Evolutionary conservation across 257 asterid species (phyloP).

Genomic region (Gentiana dahurica): DNA sequence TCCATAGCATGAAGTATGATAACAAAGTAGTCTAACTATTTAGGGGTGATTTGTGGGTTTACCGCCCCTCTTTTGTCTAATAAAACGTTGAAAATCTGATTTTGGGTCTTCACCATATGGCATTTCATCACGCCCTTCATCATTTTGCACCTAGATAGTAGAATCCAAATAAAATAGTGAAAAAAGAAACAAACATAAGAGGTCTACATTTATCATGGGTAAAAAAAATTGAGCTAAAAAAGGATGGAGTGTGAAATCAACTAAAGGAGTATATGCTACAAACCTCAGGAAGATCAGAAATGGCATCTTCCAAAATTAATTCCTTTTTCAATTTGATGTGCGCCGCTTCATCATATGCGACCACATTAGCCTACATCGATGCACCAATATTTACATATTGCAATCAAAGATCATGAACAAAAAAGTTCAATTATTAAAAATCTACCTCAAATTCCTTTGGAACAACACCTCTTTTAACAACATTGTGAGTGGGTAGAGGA

Average conservation of each 20-base stretch:
- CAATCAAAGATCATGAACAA: neutral
- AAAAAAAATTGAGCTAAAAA: too few species aligned
- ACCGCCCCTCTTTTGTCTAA: constrained; percentile 53
- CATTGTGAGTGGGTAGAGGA: constrained; percentile 77
- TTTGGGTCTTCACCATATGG: constrained; percentile 30
- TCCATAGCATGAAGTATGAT: too few species aligned
- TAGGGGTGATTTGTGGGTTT: constrained; percentile 10
- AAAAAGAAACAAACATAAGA: neutral
- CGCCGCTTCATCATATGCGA: constrained; percentile 26
- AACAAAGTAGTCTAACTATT: too few species aligned
- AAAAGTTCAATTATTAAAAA: neutral
- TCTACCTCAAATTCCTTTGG: constrained; percentile 69
- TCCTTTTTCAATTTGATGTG: constrained; percentile 7
- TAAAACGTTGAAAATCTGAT: constrained; percentile 50
- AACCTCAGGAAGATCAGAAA: constrained; percentile 73
- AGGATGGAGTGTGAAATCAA: neutral
- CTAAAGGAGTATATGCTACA: constrained; percentile 2
- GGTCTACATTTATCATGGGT: too few species aligned
- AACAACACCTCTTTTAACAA: constrained; percentile 34
- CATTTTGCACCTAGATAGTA: constrained; percentile 41
- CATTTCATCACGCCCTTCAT: constrained; percentile 51
- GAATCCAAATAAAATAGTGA: neutral
- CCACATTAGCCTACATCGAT: constrained; percentile 35
- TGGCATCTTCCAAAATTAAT: constrained; percentile 52
- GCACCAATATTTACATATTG: neutral